A percentile compares a stretch with the other conserved stretches of the same genome.
phyloP scores from a whole-genome alignment of 2,329 filamentous ascomycete species.

The Alternaria brassicicola region DNA sequence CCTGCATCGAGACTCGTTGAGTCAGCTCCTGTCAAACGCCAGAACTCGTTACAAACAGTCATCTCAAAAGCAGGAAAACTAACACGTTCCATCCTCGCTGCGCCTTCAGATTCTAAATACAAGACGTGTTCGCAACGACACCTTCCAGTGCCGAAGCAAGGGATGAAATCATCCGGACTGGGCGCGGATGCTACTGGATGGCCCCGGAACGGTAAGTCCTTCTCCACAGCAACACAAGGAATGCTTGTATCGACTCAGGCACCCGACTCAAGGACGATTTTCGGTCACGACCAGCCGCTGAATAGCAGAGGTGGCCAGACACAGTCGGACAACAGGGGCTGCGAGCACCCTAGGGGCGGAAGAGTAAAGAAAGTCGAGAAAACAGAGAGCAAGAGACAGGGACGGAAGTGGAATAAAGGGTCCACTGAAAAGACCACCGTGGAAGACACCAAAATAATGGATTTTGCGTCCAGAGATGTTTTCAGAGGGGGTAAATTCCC shows the following conservation, averaged over 20 bases:
- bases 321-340: not conserved
- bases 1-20: not conserved
- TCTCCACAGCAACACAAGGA: not conserved
- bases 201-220: not conserved
- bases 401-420: not conserved
- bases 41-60: not conserved
- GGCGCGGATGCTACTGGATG: slow-evolving; percentile 3
- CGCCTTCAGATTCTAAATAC: slow-evolving; percentile 12
- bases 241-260: not conserved
- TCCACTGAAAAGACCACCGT: not conserved
- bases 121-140: slow-evolving; percentile 18
- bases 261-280: not conserved
- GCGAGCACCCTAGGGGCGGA: not conserved
- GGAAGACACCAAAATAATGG: not conserved
- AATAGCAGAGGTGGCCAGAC: not conserved
- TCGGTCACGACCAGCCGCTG: not conserved
- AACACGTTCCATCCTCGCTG: slow-evolving; percentile 20
- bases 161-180: not conserved
- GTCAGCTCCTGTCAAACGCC: not conserved
- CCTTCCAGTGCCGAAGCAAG: not conserved
- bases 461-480: not conserved
- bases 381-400: not conserved
- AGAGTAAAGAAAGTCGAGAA: not conserved
- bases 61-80: slow-evolving; percentile 12
- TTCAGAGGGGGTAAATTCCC: not conserved